These are phyloP conservation scores for Blumeria hordei DNA, from an alignment of 2,329 filamentous ascomycete species.

Conservation along the genomic window DNA sequence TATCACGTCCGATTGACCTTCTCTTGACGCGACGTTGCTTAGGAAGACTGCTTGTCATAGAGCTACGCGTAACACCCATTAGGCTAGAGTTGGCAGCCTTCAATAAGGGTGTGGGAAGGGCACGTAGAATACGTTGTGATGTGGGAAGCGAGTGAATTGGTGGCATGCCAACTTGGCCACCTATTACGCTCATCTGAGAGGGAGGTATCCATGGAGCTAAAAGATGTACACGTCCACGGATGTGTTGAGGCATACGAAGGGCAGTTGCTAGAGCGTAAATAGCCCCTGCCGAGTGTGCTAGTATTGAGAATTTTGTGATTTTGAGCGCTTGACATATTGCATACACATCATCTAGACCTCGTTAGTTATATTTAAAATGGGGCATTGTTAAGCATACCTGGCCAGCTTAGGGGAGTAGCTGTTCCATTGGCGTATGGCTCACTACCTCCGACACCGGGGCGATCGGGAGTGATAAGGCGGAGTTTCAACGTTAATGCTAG, in stretches of 20 bases:
- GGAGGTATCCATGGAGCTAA: conserved; percentile 94
- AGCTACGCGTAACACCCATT: conserved; percentile 75
- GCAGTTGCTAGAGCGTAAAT: conserved; percentile 93
- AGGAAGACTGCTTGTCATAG: conserved; percentile 54
- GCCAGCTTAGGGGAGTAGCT: conserved; percentile 78
- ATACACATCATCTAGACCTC: conserved; percentile 46
- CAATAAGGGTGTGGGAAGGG: conserved; percentile 69
- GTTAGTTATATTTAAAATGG: conserved; percentile 8
- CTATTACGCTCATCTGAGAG: conserved; percentile 65
- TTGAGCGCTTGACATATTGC: conserved; percentile 79
- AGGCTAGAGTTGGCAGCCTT: conserved; percentile 92
- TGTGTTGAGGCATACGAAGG: conserved; percentile 84
- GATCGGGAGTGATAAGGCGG: conserved; percentile 76
- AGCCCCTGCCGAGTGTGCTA: conserved; percentile 91
- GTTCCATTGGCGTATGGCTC: conserved; percentile 62
- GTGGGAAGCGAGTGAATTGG: conserved; percentile 74
- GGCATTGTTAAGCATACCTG: conserved; percentile 32
- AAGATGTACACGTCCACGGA: conserved; percentile 80
- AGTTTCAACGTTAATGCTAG: conserved; percentile 70
- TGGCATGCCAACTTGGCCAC: conserved; percentile 45
- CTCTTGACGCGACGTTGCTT: conserved; percentile 39
- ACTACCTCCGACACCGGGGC: conserved; percentile 82
- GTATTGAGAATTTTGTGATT: conserved; percentile 85
- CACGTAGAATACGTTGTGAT: conserved; percentile 72
- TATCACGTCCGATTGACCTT: conserved; percentile 22